A percentile compares a stretch with the other conserved stretches of the same genome.
These are phyloP conservation scores for Monilinia fructicola DNA, from an alignment of 2,329 filamentous ascomycete species.

Conservation along the genomic window DNA sequence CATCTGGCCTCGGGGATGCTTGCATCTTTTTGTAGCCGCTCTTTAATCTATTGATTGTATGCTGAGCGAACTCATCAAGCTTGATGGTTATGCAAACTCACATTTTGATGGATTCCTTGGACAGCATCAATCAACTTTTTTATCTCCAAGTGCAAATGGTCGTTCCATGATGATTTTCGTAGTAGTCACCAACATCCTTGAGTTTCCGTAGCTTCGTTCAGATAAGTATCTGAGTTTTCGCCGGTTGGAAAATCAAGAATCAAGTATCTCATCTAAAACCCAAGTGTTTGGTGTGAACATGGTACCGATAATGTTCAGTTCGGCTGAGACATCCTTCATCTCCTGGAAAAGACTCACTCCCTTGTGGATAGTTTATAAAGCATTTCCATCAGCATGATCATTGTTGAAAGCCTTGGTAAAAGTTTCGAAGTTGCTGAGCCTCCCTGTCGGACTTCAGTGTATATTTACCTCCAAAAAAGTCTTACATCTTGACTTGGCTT, in stretches of 20 bases:
- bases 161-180: background rate
- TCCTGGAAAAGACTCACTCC: background rate
- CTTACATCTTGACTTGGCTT: background rate
- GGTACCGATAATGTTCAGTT: background rate
- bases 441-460: background rate
- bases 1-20: background rate
- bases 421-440: background rate
- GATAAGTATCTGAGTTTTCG: no score
- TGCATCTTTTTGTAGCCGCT: background rate
- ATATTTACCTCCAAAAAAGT: background rate
- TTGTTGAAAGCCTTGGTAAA: background rate
- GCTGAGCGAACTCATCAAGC: background rate
- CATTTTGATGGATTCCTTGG: background rate
- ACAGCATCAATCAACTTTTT: background rate
- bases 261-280: background rate
- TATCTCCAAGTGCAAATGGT: background rate
- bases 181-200: background rate
- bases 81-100: background rate
- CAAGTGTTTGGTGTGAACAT: background rate
- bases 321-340: conserved; percentile 4
- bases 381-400: background rate
- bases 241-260: background rate
- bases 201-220: no score
- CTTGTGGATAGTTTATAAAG: background rate
- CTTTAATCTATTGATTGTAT: background rate